These are phyloP conservation scores for Metarhizium album DNA, from an alignment of 2,329 filamentous ascomycete genomes.

Conservation along the genomic window DNA sequence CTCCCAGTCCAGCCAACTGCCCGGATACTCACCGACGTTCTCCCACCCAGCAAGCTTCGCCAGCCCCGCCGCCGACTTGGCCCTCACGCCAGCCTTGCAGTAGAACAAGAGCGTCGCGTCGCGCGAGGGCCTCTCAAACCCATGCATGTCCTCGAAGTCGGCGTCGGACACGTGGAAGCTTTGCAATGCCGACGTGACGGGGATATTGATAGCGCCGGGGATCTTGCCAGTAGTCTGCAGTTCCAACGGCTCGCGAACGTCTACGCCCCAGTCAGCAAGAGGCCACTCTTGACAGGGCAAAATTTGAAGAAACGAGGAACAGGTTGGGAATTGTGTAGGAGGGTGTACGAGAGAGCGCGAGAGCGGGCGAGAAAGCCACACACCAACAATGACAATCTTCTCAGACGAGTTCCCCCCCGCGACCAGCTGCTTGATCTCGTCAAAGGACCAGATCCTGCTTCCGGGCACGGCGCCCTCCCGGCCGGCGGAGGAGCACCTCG, in stretches of 20 bases:
- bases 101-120: conserved; percentile 67
- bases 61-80: conserved; percentile 63
- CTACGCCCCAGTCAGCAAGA: conserved; percentile 23
- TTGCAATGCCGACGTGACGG: conserved; percentile 66
- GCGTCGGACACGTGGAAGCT: conserved; percentile 63
- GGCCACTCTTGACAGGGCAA: too few relatives aligned
- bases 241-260: conserved; percentile 65
- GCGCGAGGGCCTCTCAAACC: conserved; percentile 55
- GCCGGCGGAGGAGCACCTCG: conserved; percentile 17
- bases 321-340: too few relatives aligned
- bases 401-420: conserved; percentile 12
- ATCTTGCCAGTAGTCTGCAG: conserved; percentile 57
- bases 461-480: conserved; percentile 1
- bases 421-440: conserved; percentile 33
- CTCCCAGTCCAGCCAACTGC: conserved; percentile 77
- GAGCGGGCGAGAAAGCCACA: too few relatives aligned
- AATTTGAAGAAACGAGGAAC: too few relatives aligned
- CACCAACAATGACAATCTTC: conserved; percentile 36
- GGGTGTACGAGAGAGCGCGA: too few relatives aligned
- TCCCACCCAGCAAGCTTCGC: conserved; percentile 68
- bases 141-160: conserved; percentile 76
- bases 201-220: conserved; percentile 73
- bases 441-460: conserved; percentile 36
- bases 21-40: conserved; percentile 60
- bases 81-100: conserved; percentile 84